Evolutionary conservation across 1,284 basidiomycete species (phyloP), one percentile per base, ranked within the genome.

Genomic region (Papiliotrema fonsecae): DNA sequence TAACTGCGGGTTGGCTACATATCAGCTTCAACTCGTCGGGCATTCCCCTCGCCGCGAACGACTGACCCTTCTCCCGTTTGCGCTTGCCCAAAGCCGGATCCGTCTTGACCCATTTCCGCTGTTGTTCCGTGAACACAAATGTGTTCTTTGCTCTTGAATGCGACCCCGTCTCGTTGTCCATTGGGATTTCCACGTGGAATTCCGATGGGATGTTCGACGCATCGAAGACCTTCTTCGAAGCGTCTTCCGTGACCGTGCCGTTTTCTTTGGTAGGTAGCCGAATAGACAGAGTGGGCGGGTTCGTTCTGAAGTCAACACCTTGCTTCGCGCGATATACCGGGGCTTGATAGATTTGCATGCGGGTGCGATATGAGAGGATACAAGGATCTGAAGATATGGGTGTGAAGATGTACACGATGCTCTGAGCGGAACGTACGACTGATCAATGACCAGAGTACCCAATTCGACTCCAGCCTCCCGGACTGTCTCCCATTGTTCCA

Each of bases 381-480:
- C n/a, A n/a, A n/a, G n/a, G n/a, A n/a, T n/a, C n/a, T n/a, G n/a
- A n/a, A n/a, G n/a, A n/a, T n/a, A n/a, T n/a, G n/a, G n/a, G n/a
- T n/a, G n/a, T n/a, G n/a, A n/a, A n/a, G n/a, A n/a, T n/a, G n/a
- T n/a, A n/a, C n/a, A n/a, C n/a, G 24, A 2, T 30, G 22, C n/a
- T 27, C 16, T 7, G 11, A 22, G 35, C 37, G 25, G 21, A 41
- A 57, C 67, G 50, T 46, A 73, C 73, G 57, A 57, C 49, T 75
- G 75, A 54, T 78, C 78, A 2, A 79, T 73, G 1, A 77, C 55
- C 31, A 79, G 69, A 2, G 73, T 74, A 4, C 77, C 78, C 13
- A 79, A 52, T 4, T 74, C 65, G 28, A 74, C 61, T 19, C 77
- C 77, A 19, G 72, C 72, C 44, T 75, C 67, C n/a, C 65, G 58